Evolutionary conservation across 176 grass and related monocot species (phyloP).

Genomic region (Tuctoria greenei): DNA sequence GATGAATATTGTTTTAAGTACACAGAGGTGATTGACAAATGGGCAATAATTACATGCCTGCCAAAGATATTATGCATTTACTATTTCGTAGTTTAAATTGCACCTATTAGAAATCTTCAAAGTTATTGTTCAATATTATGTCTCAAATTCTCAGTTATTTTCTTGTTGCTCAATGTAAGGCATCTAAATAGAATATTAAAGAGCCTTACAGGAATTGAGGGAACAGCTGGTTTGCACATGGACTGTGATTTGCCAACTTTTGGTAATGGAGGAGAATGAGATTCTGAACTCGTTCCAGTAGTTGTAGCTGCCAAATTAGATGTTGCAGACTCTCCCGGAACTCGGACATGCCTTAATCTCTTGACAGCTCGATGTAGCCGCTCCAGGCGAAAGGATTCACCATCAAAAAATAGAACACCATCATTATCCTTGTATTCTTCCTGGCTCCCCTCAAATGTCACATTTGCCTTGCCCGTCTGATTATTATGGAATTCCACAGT

Average conservation of each 20-base stretch:
- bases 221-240: slow-evolving; percentile 50
- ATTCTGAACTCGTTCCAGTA: slow-evolving; percentile 50
- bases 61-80: background rate
- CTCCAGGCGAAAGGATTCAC: slow-evolving; percentile 77
- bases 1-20: slow-evolving; percentile 9
- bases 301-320: slow-evolving; percentile 42
- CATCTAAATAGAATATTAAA: slow-evolving; percentile 34
- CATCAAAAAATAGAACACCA: slow-evolving; percentile 92
- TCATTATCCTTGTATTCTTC: slow-evolving; percentile 96
- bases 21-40: slow-evolving; percentile 11
- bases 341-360: slow-evolving; percentile 80
- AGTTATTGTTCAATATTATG: background rate
- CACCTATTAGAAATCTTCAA: background rate
- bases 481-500: slow-evolving; percentile 97
- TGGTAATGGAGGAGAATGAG: slow-evolving; percentile 68
- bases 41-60: slow-evolving; percentile 14
- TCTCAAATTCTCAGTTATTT: background rate
- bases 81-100: background rate
- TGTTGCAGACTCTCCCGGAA: slow-evolving; percentile 72
- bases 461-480: slow-evolving; percentile 83
- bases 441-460: slow-evolving; percentile 88
- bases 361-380: slow-evolving; percentile 87
- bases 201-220: slow-evolving; percentile 64
- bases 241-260: slow-evolving; percentile 59
- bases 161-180: slow-evolving; percentile 10